phyloP scores from a whole-genome alignment of 306 rosid genomes.

The Cucumis cinereus region DNA sequence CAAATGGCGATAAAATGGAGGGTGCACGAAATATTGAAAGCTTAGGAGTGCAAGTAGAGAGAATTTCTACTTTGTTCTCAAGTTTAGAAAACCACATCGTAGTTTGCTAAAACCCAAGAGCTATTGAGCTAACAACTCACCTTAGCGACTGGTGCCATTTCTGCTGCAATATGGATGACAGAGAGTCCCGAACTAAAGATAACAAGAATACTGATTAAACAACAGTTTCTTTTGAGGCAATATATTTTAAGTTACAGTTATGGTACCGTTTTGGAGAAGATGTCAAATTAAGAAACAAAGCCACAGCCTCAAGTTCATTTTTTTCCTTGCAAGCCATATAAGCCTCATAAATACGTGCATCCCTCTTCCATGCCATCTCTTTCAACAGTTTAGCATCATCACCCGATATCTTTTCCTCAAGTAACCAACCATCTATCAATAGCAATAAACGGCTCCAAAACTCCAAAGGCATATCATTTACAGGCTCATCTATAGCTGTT shows the following conservation, averaged over 20 bases:
- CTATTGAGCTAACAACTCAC: constrained; percentile 23
- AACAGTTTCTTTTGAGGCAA: constrained; percentile 6
- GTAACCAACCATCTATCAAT: constrained; percentile 80
- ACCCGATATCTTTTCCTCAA: constrained; percentile 59
- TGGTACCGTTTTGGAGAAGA: constrained; percentile 55
- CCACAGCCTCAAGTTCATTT: constrained; percentile 46
- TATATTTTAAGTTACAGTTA: constrained; percentile 6
- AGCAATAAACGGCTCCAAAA: constrained; percentile 85
- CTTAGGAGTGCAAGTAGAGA: no score
- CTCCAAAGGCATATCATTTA: constrained; percentile 85
- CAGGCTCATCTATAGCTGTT: constrained; percentile 46
- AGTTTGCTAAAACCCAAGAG: not conserved
- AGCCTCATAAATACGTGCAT: constrained; percentile 39
- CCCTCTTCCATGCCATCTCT: constrained; percentile 78
- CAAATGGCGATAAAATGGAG: no score
- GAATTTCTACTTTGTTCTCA: no score
- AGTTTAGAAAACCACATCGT: no score
- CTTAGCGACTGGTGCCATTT: constrained; percentile 99
- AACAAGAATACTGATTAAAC: constrained; percentile 26
- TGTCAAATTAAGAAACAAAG: constrained; percentile 52
- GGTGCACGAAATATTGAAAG: no score
- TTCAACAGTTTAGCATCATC: constrained; percentile 64
- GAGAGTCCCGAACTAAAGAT: constrained; percentile 69
- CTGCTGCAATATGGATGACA: constrained; percentile 88
- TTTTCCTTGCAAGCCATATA: constrained; percentile 54